phyloP scores from a whole-genome alignment of 1,139 yeast species.

The Geotrichum reessii region DNA sequence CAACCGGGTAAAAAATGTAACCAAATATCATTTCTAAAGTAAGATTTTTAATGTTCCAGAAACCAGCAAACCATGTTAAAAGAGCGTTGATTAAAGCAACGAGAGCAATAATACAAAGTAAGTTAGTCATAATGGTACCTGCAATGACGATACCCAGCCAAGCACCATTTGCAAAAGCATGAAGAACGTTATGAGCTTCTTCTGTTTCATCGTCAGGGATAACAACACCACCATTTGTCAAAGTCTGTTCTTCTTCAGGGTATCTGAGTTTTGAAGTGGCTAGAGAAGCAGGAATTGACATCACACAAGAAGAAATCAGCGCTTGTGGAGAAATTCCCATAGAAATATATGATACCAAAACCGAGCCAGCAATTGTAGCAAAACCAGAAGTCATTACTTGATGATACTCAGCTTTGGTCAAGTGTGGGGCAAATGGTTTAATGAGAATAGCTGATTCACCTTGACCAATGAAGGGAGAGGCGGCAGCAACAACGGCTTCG shows the following conservation, averaged over 20 bases:
- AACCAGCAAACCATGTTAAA: slow-evolving; percentile 59
- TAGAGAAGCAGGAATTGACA: slow-evolving; percentile 65
- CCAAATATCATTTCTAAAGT: slow-evolving; percentile 55
- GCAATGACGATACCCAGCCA: slow-evolving; percentile 56
- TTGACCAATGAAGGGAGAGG: slow-evolving; percentile 64
- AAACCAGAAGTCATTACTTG: slow-evolving; percentile 64
- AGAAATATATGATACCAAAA: slow-evolving; percentile 58
- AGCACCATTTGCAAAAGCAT: slow-evolving; percentile 62
- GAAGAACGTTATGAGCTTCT: slow-evolving; percentile 51
- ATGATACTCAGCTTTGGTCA: slow-evolving; percentile 60
- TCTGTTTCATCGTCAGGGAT: slow-evolving; percentile 43
- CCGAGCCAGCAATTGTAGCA: slow-evolving; percentile 64
- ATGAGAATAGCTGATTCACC: slow-evolving; percentile 63
- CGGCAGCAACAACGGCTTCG: slow-evolving; percentile 64
- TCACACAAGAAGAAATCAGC: slow-evolving; percentile 59
- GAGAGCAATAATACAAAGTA: slow-evolving; percentile 58
- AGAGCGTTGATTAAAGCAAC: slow-evolving; percentile 56
- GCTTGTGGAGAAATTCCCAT: slow-evolving; percentile 63
- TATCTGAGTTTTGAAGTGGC: slow-evolving; percentile 58
- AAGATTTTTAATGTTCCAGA: slow-evolving; percentile 46
- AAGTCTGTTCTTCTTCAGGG: slow-evolving; percentile 58
- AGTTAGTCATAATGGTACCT: slow-evolving; percentile 54
- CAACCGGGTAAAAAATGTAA: slow-evolving; percentile 55
- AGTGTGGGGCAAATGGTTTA: slow-evolving; percentile 56
- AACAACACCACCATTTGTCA: slow-evolving; percentile 48